Conservation (phyloP, 768 basidiomycete genomes). For the Cystofilobasidium capitatum region DNA sequence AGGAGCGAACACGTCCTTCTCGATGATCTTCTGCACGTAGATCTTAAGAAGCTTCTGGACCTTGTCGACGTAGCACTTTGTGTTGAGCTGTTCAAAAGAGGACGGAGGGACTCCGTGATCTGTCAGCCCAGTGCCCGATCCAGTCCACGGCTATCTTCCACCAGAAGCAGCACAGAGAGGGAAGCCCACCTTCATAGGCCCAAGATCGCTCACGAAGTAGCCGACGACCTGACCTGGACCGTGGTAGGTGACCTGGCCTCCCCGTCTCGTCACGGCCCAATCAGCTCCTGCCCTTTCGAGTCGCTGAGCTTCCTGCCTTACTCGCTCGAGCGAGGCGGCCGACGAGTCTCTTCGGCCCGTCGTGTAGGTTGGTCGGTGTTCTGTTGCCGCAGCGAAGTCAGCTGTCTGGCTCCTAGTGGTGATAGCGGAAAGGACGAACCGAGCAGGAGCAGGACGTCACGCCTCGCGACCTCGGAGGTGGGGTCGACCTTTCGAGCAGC, state of each 20-base stretch:
- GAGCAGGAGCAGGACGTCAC: conserved; percentile 38
- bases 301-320: conserved; percentile 53
- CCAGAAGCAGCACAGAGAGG: background rate
- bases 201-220: conserved; percentile 84
- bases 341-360: conserved; percentile 70
- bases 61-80: conserved; percentile 60
- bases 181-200: conserved; percentile 57
- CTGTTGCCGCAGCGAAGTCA: conserved; percentile 53
- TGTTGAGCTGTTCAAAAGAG: conserved; percentile 1
- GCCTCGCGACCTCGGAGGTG: conserved; percentile 27
- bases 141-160: background rate
- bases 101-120: no score
- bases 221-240: conserved; percentile 96
- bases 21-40: conserved; percentile 55
- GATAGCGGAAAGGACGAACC: conserved; percentile 32
- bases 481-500: conserved; percentile 27
- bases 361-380: conserved; percentile 92
- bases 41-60: conserved; percentile 62
- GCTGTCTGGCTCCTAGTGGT: conserved; percentile 43
- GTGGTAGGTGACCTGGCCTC: conserved; percentile 92
- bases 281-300: conserved; percentile 75
- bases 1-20: conserved; percentile 41
- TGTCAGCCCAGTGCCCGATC: no score
- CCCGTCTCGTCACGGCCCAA: conserved; percentile 68
- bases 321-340: conserved; percentile 30